phyloP scores from a whole-genome alignment of 2,329 filamentous ascomycete species.

The Harringtonia aguacate region DNA sequence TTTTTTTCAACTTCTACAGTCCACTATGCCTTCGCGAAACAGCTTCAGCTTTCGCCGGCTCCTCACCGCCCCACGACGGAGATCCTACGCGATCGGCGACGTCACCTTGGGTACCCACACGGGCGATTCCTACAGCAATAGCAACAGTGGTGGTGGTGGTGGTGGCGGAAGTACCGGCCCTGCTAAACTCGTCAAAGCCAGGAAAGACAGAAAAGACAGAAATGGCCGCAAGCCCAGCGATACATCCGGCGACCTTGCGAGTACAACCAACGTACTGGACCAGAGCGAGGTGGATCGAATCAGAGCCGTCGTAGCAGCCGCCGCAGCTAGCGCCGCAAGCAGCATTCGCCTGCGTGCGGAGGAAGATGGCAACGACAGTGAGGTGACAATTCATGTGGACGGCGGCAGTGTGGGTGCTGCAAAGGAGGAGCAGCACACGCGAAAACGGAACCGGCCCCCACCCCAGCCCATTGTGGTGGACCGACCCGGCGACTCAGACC shows the following conservation, averaged over 20 bases:
- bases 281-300: conserved; percentile 38
- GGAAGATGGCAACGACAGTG: neutral
- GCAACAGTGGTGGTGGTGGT: conserved; percentile 9
- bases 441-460: conserved; percentile 7
- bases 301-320: conserved; percentile 30
- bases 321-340: neutral
- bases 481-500: conserved; percentile 1
- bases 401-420: neutral
- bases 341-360: conserved; percentile 5
- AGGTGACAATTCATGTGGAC: neutral
- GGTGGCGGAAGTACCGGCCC: too few species aligned
- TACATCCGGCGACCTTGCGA: too few species aligned
- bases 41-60: conserved; percentile 33
- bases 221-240: too few species aligned
- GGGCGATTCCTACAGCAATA: too few species aligned
- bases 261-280: neutral
- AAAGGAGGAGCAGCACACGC: neutral
- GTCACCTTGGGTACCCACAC: too few species aligned
- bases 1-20: neutral
- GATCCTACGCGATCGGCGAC: neutral
- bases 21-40: conserved; percentile 29
- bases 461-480: conserved; percentile 24
- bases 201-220: neutral
- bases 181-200: too few species aligned
- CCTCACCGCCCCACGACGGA: conserved; percentile 21